phyloP scores from a whole-genome alignment of 805 yeast genomes.

The Candida taoyuanica region DNA sequence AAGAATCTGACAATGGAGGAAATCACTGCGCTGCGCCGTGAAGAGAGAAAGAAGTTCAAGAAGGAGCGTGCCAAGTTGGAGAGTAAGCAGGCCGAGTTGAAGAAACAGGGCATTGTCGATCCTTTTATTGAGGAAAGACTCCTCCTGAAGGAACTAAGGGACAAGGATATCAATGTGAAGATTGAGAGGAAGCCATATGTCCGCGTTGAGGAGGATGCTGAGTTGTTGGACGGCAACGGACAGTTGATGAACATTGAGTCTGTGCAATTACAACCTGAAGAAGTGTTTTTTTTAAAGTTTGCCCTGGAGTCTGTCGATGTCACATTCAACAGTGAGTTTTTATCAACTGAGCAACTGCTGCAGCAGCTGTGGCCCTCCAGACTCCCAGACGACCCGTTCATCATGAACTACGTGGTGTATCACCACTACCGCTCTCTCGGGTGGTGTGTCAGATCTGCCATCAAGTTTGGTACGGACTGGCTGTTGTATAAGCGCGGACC shows the following conservation, averaged over 20 bases:
- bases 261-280: conserved; percentile 71
- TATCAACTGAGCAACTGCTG: conserved; percentile 17
- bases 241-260: conserved; percentile 25
- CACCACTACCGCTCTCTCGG: conserved; percentile 86
- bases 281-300: conserved; percentile 62
- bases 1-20: conserved; percentile 58
- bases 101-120: conserved; percentile 35
- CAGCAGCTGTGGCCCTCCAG: conserved; percentile 4
- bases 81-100: conserved; percentile 36
- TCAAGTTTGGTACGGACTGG: conserved; percentile 87
- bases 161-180: conserved; percentile 25
- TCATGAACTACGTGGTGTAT: conserved; percentile 59
- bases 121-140: conserved; percentile 31
- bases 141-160: conserved; percentile 29
- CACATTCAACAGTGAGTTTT: conserved; percentile 14
- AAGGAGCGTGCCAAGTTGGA: conserved; percentile 60
- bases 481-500: conserved; percentile 88
- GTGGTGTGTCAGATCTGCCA: conserved; percentile 92
- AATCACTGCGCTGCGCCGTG: conserved; percentile 66
- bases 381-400: conserved; percentile 27
- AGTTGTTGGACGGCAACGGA: conserved; percentile 28
- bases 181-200: conserved; percentile 20
- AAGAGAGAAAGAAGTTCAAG: conserved; percentile 70
- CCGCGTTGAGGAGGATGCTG: conserved; percentile 37
- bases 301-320: conserved; percentile 49